phyloP scores from a whole-genome alignment of 331 rosid genomes.

The Erythrophleum ivorense region DNA sequence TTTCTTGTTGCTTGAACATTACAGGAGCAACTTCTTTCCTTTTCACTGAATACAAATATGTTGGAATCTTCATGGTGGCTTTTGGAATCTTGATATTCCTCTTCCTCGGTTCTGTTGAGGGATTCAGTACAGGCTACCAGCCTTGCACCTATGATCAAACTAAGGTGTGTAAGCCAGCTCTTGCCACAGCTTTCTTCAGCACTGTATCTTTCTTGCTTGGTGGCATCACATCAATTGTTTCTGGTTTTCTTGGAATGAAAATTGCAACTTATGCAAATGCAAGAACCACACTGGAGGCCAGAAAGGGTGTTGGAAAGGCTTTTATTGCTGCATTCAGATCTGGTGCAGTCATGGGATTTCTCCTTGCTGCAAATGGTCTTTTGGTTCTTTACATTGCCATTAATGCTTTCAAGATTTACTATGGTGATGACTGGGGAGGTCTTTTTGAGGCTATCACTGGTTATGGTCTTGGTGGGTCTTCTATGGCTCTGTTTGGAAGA shows the following conservation, averaged over 20 bases:
- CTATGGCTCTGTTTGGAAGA: constrained; percentile 84
- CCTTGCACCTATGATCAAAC: constrained; percentile 58
- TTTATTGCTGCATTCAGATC: constrained; percentile 72
- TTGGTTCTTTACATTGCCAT: constrained; percentile 69
- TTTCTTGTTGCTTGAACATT: constrained; percentile 8
- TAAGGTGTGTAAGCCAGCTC: constrained; percentile 70
- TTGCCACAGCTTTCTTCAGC: constrained; percentile 71
- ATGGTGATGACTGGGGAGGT: constrained; percentile 78
- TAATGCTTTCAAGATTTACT: constrained; percentile 64
- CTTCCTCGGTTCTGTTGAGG: constrained; percentile 80
- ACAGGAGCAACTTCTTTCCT: constrained; percentile 81
- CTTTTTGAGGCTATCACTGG: constrained; percentile 79
- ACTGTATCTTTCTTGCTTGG: constrained; percentile 72
- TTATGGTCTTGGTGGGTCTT: constrained; percentile 85
- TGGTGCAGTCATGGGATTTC: constrained; percentile 84
- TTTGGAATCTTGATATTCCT: constrained; percentile 68
- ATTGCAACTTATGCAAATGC: constrained; percentile 84
- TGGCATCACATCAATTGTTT: constrained; percentile 66
- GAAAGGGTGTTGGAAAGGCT: constrained; percentile 85
- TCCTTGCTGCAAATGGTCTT: constrained; percentile 79
- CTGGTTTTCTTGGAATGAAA: constrained; percentile 84
- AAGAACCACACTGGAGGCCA: constrained; percentile 76
- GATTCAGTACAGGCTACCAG: constrained; percentile 64
- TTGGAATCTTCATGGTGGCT: constrained; percentile 67
- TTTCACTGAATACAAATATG: constrained; percentile 66